Evolutionary conservation across 345 rosid genomes (phyloP).

Genomic region (Excoecaria cochinchinensis): DNA sequence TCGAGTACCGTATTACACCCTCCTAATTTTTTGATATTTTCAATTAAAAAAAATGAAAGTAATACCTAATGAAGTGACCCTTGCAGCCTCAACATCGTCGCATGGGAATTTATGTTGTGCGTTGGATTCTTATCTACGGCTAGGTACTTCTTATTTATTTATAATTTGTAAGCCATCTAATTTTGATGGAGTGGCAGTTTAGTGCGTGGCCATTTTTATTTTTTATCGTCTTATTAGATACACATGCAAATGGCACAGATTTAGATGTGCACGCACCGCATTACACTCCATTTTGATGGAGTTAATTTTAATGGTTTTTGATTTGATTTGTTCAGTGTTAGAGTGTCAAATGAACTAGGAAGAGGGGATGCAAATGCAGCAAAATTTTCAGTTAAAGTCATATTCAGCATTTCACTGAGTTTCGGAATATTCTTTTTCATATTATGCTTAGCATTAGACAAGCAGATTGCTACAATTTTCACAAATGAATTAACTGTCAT

Average conservation of each 20-base stretch:
- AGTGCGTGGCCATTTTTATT: too few species aligned
- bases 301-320: neutral
- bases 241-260: too few species aligned
- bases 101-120: constrained; percentile 56
- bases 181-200: too few species aligned
- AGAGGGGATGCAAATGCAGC: constrained; percentile 51
- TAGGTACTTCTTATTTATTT: constrained; percentile 23
- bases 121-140: constrained; percentile 52
- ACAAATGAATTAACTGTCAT: constrained; percentile 39
- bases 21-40: neutral
- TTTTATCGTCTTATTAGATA: too few species aligned
- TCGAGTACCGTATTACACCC: too few species aligned
- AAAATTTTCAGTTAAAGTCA: constrained; percentile 51
- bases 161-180: too few species aligned
- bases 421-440: constrained; percentile 43
- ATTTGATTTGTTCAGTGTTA: constrained; percentile 35
- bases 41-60: neutral
- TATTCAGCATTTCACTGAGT: constrained; percentile 27
- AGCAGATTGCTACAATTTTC: constrained; percentile 43
- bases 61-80: neutral
- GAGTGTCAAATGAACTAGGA: constrained; percentile 68
- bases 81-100: constrained; percentile 44
- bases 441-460: constrained; percentile 44
- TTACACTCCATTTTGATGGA: neutral
- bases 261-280: too few species aligned